A percentile compares a stretch with the other conserved stretches of the same genome.
Conservation (phyloP, 441 rosid species). For the Heliophila coronopifolia region DNA sequence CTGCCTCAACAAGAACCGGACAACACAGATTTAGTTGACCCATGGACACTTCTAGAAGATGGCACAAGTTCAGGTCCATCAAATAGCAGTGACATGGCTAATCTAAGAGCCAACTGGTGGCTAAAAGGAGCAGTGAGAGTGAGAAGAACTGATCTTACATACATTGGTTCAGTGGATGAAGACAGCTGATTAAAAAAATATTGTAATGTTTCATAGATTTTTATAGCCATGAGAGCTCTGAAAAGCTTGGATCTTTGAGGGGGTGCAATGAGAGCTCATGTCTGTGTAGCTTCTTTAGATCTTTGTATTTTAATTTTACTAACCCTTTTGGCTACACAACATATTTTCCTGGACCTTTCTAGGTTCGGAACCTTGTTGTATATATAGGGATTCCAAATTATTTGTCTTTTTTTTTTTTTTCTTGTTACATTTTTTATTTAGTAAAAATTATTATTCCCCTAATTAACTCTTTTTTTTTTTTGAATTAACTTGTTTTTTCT, state of each 20-base stretch:
- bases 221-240: constrained; percentile 16
- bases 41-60: constrained; percentile 95
- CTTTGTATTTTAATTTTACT: constrained; percentile 31
- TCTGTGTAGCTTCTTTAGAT: constrained; percentile 25
- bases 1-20: constrained; percentile 51
- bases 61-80: constrained; percentile 72
- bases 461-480: no score
- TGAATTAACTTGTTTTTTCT: no score
- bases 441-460: no score
- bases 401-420: constrained; percentile 20
- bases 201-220: constrained; percentile 16
- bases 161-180: constrained; percentile 83
- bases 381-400: constrained; percentile 26
- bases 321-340: constrained; percentile 28
- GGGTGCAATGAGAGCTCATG: constrained; percentile 23
- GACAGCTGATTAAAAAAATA: constrained; percentile 58
- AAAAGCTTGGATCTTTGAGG: constrained; percentile 23
- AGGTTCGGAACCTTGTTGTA: constrained; percentile 31
- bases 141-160: constrained; percentile 80
- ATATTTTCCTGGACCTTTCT: constrained; percentile 20
- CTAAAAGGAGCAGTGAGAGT: constrained; percentile 87
- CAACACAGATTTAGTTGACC: constrained; percentile 58
- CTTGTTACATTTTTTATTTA: constrained; percentile 24
- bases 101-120: constrained; percentile 86
- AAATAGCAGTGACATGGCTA: constrained; percentile 56